Conservation (phyloP, 768 basidiomycete genomes). For the Porpolomopsis calyptriformis region DNA sequence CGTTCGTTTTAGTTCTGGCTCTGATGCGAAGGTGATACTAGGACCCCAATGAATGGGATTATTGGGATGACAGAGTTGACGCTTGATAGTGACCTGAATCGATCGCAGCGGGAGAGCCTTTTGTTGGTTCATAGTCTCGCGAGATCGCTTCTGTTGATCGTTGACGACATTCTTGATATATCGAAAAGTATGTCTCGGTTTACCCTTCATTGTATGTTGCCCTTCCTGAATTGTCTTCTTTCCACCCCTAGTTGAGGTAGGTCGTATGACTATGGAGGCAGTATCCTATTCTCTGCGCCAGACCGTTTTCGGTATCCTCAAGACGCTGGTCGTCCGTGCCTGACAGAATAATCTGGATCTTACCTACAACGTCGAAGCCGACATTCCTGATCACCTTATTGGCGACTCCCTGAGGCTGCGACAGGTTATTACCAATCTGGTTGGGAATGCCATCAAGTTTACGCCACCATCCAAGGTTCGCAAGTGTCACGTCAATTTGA, state of each 20-base stretch:
- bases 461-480: too few species aligned
- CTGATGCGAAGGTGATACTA: slow-evolving; percentile 19
- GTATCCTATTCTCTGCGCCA: too few species aligned
- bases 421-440: too few species aligned
- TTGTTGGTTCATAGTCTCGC: slow-evolving; percentile 93
- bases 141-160: slow-evolving; percentile 85
- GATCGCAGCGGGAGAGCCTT: slow-evolving; percentile 91
- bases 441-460: too few species aligned
- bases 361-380: too few species aligned
- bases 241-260: slow-evolving; percentile 72
- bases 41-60: slow-evolving; percentile 99
- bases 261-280: slow-evolving; percentile 99
- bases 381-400: too few species aligned
- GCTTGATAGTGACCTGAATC: slow-evolving; percentile 88
- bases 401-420: too few species aligned
- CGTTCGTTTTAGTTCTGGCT: not conserved
- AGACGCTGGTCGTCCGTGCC: too few species aligned
- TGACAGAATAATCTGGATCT: too few species aligned
- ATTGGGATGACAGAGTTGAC: slow-evolving; percentile 99
- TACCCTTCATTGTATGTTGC: not conserved
- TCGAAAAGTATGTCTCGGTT: slow-evolving; percentile 78
- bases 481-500: too few species aligned
- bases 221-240: slow-evolving; percentile 13
- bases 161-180: slow-evolving; percentile 98
- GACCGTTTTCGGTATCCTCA: too few species aligned